phyloP scores from a whole-genome alignment of 768 basidiomycete species.

The Hericium coralloides region DNA sequence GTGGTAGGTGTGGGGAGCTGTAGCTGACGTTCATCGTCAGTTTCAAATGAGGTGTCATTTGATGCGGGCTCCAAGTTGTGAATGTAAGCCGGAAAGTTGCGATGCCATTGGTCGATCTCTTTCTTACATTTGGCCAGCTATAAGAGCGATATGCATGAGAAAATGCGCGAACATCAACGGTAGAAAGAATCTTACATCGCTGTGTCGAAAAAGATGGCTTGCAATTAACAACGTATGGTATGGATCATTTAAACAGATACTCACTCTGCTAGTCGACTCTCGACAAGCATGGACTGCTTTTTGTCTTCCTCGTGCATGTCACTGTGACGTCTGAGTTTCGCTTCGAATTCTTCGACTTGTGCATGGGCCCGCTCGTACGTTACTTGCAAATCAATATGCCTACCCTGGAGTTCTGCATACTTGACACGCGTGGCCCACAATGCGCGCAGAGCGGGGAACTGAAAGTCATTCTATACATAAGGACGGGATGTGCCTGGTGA shows the following conservation, averaged over 20 bases:
- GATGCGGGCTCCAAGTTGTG: no score
- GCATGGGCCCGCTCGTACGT: not conserved
- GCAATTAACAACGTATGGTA: no score
- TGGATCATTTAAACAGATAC: not conserved
- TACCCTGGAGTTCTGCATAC: not conserved
- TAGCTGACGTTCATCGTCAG: no score
- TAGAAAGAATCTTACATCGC: no score
- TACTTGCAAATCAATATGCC: not conserved
- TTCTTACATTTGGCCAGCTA: no score
- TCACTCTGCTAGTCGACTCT: not conserved
- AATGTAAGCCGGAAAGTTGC: no score
- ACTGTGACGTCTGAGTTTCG: not conserved
- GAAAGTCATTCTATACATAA: not conserved
- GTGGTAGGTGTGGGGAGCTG: no score
- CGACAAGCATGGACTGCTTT: not conserved
- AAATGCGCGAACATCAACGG: no score
- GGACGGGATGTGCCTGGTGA: not conserved
- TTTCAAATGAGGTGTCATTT: no score
- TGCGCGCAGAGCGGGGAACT: not conserved
- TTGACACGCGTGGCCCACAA: not conserved
- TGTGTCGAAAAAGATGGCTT: no score
- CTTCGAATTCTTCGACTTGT: not conserved
- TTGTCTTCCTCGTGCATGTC: not conserved
- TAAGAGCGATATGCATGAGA: no score
- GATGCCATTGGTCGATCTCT: no score